Conservation (phyloP, 768 basidiomycete species). For the Tricholoma sp. region DNA sequence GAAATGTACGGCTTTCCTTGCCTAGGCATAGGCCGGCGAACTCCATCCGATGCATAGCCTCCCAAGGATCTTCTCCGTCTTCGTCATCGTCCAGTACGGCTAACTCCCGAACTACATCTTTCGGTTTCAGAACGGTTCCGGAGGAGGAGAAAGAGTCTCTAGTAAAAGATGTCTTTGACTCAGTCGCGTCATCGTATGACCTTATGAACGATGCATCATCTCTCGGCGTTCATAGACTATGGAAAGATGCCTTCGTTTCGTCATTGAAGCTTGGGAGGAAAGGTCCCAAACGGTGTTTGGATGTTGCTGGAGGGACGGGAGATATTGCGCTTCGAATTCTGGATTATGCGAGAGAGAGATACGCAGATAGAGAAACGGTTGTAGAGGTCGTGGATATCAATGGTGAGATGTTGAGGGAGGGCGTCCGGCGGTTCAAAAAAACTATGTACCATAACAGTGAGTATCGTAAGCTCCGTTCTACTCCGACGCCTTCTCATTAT, state of each 20-base stretch:
- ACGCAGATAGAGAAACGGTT: conserved; percentile 83
- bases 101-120: conserved; percentile 62
- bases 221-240: conserved; percentile 89
- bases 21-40: background rate
- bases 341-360: conserved; percentile 83
- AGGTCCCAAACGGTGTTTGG: conserved; percentile 77
- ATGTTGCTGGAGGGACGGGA: conserved; percentile 96
- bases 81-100: conserved; percentile 3
- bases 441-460: conserved; percentile 98
- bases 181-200: conserved; percentile 93
- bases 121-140: conserved; percentile 88
- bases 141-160: conserved; percentile 84
- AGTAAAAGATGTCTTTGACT: conserved; percentile 91
- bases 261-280: conserved; percentile 70
- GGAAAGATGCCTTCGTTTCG: conserved; percentile 91
- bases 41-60: conserved; percentile 12
- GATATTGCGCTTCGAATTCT: conserved; percentile 95
- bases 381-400: conserved; percentile 95
- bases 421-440: conserved; percentile 84
- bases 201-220: conserved; percentile 99
- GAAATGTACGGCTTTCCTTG: conserved; percentile 5
- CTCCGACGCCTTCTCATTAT: conserved; percentile 3
- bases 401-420: conserved; percentile 91
- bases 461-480: conserved; percentile 19
- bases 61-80: conserved; percentile 13